These are phyloP conservation scores for Nevesoporus exiguus DNA, from an alignment of 768 basidiomycete species.

Conservation along the genomic window DNA sequence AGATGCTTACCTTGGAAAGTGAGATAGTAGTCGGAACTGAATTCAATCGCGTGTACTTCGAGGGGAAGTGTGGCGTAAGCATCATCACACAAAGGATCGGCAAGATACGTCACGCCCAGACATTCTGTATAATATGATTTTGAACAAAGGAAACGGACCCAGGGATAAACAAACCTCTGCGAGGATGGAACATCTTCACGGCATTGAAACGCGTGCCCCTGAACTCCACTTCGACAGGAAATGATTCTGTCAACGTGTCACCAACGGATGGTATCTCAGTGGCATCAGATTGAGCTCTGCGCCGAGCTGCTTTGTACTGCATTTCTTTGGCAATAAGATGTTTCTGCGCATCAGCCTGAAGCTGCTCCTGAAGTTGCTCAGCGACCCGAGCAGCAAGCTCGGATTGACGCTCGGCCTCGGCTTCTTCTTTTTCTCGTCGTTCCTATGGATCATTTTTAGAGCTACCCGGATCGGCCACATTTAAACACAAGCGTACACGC, in stretches of 20 bases:
- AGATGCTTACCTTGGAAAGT: slow-evolving; percentile 51
- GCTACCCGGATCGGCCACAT: not conserved
- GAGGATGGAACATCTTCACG: slow-evolving; percentile 71
- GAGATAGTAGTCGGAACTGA: slow-evolving; percentile 66
- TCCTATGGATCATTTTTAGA: slow-evolving; percentile 35
- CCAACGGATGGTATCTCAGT: slow-evolving; percentile 55
- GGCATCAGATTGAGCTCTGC: slow-evolving; percentile 66
- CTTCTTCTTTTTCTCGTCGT: slow-evolving; percentile 51
- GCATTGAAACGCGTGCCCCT: slow-evolving; percentile 57
- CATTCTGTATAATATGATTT: slow-evolving; percentile 42
- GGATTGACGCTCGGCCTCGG: slow-evolving; percentile 49
- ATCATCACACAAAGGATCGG: slow-evolving; percentile 73
- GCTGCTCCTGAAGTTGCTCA: slow-evolving; percentile 60
- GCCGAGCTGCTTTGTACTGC: slow-evolving; percentile 50
- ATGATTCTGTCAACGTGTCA: slow-evolving; percentile 59
- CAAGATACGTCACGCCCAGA: slow-evolving; percentile 65
- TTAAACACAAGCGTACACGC: slow-evolving; percentile 39
- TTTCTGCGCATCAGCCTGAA: slow-evolving; percentile 60
- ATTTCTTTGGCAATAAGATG: slow-evolving; percentile 45
- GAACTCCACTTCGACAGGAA: slow-evolving; percentile 53
- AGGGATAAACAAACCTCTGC: slow-evolving; percentile 46
- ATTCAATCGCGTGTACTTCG: slow-evolving; percentile 64
- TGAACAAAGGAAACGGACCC: not conserved
- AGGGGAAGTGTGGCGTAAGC: slow-evolving; percentile 55
- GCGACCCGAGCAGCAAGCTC: slow-evolving; percentile 52